These are phyloP conservation scores for Chrysoporthe austroafricana DNA, from an alignment of 2,329 filamentous ascomycete genomes.

Conservation along the genomic window DNA sequence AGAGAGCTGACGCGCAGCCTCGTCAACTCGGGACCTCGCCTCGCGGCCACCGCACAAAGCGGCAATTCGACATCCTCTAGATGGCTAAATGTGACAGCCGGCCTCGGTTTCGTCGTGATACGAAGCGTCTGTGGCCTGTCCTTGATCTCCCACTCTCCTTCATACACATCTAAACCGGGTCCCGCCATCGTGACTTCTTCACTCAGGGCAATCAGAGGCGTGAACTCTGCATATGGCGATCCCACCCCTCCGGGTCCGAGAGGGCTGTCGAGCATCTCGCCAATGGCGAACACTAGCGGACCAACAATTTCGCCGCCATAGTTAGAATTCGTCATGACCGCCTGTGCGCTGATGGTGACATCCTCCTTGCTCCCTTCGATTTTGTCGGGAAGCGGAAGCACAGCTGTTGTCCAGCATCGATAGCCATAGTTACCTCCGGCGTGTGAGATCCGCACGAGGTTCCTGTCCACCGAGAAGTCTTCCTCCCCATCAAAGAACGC, in stretches of 20 bases:
- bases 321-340: constrained; percentile 23
- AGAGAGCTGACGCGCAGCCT: constrained; percentile 18
- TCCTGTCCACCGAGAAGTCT: constrained; percentile 1
- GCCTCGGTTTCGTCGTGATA: constrained; percentile 5
- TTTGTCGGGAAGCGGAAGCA: constrained; percentile 13
- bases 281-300: constrained; percentile 13
- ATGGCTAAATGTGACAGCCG: constrained; percentile 15
- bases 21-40: constrained; percentile 7
- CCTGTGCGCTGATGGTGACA: constrained; percentile 14
- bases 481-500: constrained; percentile 20
- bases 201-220: constrained; percentile 9
- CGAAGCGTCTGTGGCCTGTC: constrained; percentile 18
- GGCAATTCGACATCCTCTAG: constrained; percentile 15
- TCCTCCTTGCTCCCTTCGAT: not conserved
- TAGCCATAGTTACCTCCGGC: constrained; percentile 23
- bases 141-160: constrained; percentile 21
- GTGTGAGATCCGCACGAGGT: constrained; percentile 24
- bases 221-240: not conserved
- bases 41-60: constrained; percentile 19
- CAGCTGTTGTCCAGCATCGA: constrained; percentile 21
- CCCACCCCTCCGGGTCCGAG: not conserved
- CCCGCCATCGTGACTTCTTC: not conserved
- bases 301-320: constrained; percentile 20
- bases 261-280: constrained; percentile 20
- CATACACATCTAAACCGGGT: constrained; percentile 19